Percentiles rank a stretch among this genome's conserved stretches.
Conservation (phyloP, 2,329 filamentous ascomycete species). For the Exophiala xenobiotica region DNA sequence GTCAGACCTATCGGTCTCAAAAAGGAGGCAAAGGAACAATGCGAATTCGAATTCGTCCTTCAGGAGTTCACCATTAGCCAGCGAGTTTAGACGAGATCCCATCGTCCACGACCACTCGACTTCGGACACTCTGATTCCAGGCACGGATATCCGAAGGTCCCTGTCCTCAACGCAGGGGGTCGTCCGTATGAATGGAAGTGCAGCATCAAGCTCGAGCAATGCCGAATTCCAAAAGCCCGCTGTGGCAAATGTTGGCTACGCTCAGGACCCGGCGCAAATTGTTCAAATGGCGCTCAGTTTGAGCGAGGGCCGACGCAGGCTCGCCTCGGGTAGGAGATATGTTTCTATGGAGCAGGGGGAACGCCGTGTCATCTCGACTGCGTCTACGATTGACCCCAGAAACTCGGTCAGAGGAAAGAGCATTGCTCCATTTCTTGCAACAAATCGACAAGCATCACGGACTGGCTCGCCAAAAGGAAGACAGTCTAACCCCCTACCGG, state of each 20-base stretch:
- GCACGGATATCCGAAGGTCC: constrained; percentile 16
- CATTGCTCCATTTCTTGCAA: constrained; percentile 23
- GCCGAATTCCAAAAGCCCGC: constrained; percentile 7
- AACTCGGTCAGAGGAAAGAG: constrained; percentile 15
- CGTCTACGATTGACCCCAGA: constrained; percentile 15
- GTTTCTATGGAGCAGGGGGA: constrained; percentile 36
- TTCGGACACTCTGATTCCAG: constrained; percentile 9
- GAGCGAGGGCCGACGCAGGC: constrained; percentile 74
- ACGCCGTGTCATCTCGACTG: constrained; percentile 21
- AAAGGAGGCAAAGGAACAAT: constrained; percentile 40
- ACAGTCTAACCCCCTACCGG: background rate
- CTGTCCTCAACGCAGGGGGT: constrained; percentile 14
- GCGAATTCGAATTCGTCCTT: constrained; percentile 36
- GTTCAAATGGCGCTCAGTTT: constrained; percentile 88
- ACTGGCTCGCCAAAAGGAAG: constrained; percentile 20
- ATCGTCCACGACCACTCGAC: constrained; percentile 16
- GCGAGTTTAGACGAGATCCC: constrained; percentile 29
- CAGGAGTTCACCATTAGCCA: constrained; percentile 35
- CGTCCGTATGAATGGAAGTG: constrained; percentile 7
- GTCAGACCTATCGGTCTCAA: constrained; percentile 35
- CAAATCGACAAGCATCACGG: constrained; percentile 20
- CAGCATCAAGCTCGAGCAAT: constrained; percentile 10
- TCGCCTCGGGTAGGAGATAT: constrained; percentile 49
- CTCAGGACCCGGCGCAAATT: constrained; percentile 82
- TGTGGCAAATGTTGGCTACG: constrained; percentile 42